Evolutionary conservation across 1,139 yeast species (phyloP), one percentile per base, ranked within the genome.

Genomic region (Blastobotrys aristatus): DNA sequence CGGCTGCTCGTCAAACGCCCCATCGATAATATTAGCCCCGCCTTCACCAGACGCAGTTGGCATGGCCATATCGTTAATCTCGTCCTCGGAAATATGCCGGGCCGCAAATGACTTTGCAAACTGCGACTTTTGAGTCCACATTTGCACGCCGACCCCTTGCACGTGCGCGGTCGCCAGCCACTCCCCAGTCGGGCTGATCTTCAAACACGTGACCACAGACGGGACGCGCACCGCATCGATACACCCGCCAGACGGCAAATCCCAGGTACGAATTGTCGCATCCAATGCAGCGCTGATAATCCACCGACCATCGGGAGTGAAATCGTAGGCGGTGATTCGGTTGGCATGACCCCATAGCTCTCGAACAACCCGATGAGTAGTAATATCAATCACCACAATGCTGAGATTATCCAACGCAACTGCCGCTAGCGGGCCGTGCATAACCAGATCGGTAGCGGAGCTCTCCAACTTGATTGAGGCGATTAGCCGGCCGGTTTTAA

Each of bases 291-390:
- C 81, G 21, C 95, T 82, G 11, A 94, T 83, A 38, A 94, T 71
- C 97, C 97, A 94, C 65, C 97, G 79, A 34, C 97, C 97, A 65
- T 90, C 95, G 3, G 96, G 95, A 6, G 95, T 83, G 61, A 92
- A 92, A 63, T 88, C 97, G 66, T 92, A 68, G 0, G 88, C 77
- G 0, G 97, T 89, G 54, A 94, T 83, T 61, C 97, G 75, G 66
- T 90, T 90, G 17, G 84, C 74, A 63, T 94, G 98, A 2, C 98
- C 98, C 72, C 82, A 82, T 49, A 94, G 72, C 50, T 84, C 85
- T 73, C 99, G 82, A 29, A 94, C 94, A 36, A 87, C 77, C 59
- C 78, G 82, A 60, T 81, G 87, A 1, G 97, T 87, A 3, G 79
- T 77, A 1, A 83, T 78, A 65, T 94, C 99, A 50, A 94, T 70